Percentiles rank a stretch among this genome's conserved stretches.
These are phyloP conservation scores for Phaeosphaeriaceae sp. DNA, from an alignment of 2,329 filamentous ascomycete species.

Conservation along the genomic window DNA sequence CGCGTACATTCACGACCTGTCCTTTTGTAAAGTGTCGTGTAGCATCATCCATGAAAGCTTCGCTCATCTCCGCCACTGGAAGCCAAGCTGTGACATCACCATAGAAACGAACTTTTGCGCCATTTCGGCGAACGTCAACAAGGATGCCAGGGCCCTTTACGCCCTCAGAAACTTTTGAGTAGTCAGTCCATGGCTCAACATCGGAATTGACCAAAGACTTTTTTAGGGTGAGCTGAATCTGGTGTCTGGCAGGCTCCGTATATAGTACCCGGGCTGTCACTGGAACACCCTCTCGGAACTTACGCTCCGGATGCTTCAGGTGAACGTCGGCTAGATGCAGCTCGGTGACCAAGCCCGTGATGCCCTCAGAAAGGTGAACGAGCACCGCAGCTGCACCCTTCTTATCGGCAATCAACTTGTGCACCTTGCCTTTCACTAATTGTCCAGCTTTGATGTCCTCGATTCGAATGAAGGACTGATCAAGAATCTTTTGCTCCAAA, in stretches of 20 bases:
- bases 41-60: conserved; percentile 90
- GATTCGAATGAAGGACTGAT: conserved; percentile 88
- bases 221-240: conserved; percentile 88
- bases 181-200: conserved; percentile 76
- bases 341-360: conserved; percentile 86
- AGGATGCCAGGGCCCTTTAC: conserved; percentile 86
- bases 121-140: conserved; percentile 76
- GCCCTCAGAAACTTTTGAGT: conserved; percentile 74
- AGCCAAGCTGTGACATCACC: conserved; percentile 83
- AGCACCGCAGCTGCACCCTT: conserved; percentile 82
- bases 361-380: conserved; percentile 82
- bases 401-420: conserved; percentile 80
- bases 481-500: conserved; percentile 79
- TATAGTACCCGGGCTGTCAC: conserved; percentile 88
- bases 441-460: conserved; percentile 86
- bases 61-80: conserved; percentile 96
- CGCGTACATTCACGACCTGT: conserved; percentile 89
- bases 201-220: conserved; percentile 94
- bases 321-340: conserved; percentile 87
- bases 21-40: conserved; percentile 86
- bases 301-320: conserved; percentile 92
- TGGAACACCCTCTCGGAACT: conserved; percentile 84
- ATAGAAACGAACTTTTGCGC: conserved; percentile 93
- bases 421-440: conserved; percentile 80
- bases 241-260: conserved; percentile 74